These are phyloP conservation scores for Rhizophagus clarus DNA, from an alignment of 192 early-diverging fungal genomes.

Conservation along the genomic window DNA sequence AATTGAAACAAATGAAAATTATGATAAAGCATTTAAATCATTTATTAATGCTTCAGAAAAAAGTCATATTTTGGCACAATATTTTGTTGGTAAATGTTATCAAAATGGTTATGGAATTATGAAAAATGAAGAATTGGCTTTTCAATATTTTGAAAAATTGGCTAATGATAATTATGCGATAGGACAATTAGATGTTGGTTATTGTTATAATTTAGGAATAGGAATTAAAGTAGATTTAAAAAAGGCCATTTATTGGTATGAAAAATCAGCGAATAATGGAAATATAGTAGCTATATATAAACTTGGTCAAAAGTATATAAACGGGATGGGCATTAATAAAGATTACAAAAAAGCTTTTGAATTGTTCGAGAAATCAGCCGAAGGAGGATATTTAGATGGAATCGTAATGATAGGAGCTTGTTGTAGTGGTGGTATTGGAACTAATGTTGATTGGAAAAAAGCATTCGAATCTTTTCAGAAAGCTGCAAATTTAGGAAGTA, in stretches of 20 bases:
- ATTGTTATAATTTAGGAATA: constrained; percentile 60
- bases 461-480: constrained; percentile 47
- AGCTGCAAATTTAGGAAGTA: too few species aligned
- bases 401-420: too few species aligned
- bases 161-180: constrained; percentile 64
- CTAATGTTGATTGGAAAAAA: constrained; percentile 55
- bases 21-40: background rate
- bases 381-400: too few species aligned
- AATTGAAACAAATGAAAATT: background rate
- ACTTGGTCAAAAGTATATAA: too few species aligned
- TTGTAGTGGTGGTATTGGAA: constrained; percentile 51
- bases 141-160: constrained; percentile 37
- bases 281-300: too few species aligned
- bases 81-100: background rate
- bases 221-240: too few species aligned
- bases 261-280: too few species aligned
- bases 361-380: too few species aligned
- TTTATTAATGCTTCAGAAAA: background rate
- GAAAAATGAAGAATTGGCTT: background rate
- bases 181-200: constrained; percentile 79
- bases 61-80: background rate
- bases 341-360: too few species aligned
- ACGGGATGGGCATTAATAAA: too few species aligned
- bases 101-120: background rate
- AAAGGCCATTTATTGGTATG: too few species aligned